Conservation (phyloP, 2,329 filamentous ascomycete species). For the Hortaea werneckii region DNA sequence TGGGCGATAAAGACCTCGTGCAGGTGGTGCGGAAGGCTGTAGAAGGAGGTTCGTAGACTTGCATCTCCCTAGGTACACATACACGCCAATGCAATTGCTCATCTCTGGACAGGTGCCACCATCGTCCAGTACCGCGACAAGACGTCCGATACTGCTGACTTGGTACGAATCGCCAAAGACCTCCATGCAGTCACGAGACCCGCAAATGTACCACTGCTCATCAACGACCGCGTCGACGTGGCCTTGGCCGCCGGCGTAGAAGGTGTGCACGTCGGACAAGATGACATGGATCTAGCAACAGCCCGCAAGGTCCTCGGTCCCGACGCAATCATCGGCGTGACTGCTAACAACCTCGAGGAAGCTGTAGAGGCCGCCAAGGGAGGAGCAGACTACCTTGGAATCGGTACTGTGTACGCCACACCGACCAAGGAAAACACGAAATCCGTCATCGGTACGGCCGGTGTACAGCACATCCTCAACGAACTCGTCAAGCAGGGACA, state of each 20-base stretch:
- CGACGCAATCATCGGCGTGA: constrained; percentile 78
- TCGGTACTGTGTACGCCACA: constrained; percentile 83
- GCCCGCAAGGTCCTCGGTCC: constrained; percentile 65
- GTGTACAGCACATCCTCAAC: constrained; percentile 56
- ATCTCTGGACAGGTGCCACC: constrained; percentile 59
- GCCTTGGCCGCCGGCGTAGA: constrained; percentile 77
- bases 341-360: constrained; percentile 65
- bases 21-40: constrained; percentile 66
- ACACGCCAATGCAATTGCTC: neutral
- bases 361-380: constrained; percentile 59
- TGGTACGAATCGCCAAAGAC: constrained; percentile 59
- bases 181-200: constrained; percentile 62
- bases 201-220: constrained; percentile 66
- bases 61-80: neutral
- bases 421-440: constrained; percentile 83
- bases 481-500: constrained; percentile 43
- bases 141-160: constrained; percentile 58
- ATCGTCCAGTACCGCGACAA: constrained; percentile 91
- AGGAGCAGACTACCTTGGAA: constrained; percentile 83
- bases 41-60: constrained; percentile 49
- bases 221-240: constrained; percentile 89
- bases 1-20: constrained; percentile 60
- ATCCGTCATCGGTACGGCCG: constrained; percentile 63
- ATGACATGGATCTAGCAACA: constrained; percentile 64
- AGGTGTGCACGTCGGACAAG: constrained; percentile 89